These are phyloP conservation scores for Iodosphaeria phyllophila DNA, from an alignment of 2,329 filamentous ascomycete genomes.

Conservation along the genomic window DNA sequence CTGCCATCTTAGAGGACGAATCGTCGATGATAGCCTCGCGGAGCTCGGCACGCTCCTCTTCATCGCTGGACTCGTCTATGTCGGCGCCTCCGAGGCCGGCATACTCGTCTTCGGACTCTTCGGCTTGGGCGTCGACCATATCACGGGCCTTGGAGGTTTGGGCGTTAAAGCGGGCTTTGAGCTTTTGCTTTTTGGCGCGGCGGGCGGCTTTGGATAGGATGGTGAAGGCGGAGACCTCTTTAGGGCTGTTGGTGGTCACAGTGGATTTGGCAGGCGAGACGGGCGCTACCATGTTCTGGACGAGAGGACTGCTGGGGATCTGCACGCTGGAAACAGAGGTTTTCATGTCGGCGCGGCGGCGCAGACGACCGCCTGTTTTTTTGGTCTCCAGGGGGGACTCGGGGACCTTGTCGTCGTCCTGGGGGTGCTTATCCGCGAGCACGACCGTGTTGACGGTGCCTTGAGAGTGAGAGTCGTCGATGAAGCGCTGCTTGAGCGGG, in stretches of 20 bases:
- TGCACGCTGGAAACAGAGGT: constrained; percentile 25
- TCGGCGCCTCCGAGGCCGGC: constrained; percentile 80
- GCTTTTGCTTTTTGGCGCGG: constrained; percentile 33
- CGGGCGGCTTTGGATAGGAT: constrained; percentile 48
- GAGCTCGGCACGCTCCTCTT: constrained; percentile 51
- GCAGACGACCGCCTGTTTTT: too few species aligned
- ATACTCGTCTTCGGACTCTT: constrained; percentile 97
- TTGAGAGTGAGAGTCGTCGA: constrained; percentile 38
- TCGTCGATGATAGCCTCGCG: constrained; percentile 86
- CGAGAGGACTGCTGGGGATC: constrained; percentile 8
- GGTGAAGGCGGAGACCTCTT: constrained; percentile 36
- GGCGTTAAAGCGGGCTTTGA: constrained; percentile 49
- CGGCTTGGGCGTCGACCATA: constrained; percentile 82
- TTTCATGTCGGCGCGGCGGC: constrained; percentile 5
- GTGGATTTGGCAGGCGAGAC: constrained; percentile 19
- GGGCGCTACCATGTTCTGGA: constrained; percentile 9
- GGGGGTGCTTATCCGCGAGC: constrained; percentile 3
- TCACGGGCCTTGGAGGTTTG: constrained; percentile 75
- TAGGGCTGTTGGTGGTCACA: constrained; percentile 2
- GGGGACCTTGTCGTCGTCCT: constrained; percentile 16
- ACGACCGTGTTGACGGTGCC: constrained; percentile 58
- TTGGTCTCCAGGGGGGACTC: constrained; percentile 53
- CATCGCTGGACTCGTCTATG: constrained; percentile 66
- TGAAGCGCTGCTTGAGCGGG: constrained; percentile 49
- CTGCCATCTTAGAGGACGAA: constrained; percentile 16